Evolutionary conservation across 1,284 basidiomycete species (phyloP), one percentile per base, ranked within the genome.

Genomic region (Pseudozyma thailandica): DNA sequence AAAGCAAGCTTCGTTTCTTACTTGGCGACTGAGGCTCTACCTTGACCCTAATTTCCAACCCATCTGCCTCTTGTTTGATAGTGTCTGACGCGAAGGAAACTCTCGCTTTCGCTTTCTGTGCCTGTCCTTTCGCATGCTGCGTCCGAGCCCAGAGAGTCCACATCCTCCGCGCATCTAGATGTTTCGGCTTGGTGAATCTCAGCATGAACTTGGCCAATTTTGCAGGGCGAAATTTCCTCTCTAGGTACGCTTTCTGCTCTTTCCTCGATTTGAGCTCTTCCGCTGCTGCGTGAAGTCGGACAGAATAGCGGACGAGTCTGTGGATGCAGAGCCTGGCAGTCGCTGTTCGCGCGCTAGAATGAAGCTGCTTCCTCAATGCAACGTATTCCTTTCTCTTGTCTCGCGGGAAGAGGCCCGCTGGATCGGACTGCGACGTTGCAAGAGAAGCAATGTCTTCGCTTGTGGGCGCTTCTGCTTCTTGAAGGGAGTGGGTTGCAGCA

Each of bases 71-170:
- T 38, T 15, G 31, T 16, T n/a, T n/a, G n/a, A n/a, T n/a, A n/a
- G n/a, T n/a, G n/a, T 35, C 33, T 15, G 46, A 6, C 31, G 20
- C 37, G 46, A 31, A 23, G 9, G 30, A 12, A 15, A 48, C 28
- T n/a, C 33, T 26, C 21, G 15, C 25, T 21, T 25, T n/a, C 25
- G 10, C 30, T 37, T 42, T 31, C 49, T 25, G 8, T n/a, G 16
- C 18, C n/a, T 26, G 18, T 9, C 16, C 30, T 43, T 35, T 7
- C 9, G 45, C 49, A 28, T 63, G 54, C 6, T 39, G 49, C 2
- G 48, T 26, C 21, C 28, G 47, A 16, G 68, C 68, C 68, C 68
- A 71, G 7, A 48, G 8, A 28, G 25, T 44, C 68, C 68, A 71
- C 41, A 71, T 3, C 15, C 26, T 42, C 12, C 61, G 52, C 37